A percentile compares a stretch with the other conserved stretches of the same genome.
These are phyloP conservation scores for Scolecobasidium constrictum DNA, from an alignment of 2,329 filamentous ascomycete genomes.

Conservation along the genomic window DNA sequence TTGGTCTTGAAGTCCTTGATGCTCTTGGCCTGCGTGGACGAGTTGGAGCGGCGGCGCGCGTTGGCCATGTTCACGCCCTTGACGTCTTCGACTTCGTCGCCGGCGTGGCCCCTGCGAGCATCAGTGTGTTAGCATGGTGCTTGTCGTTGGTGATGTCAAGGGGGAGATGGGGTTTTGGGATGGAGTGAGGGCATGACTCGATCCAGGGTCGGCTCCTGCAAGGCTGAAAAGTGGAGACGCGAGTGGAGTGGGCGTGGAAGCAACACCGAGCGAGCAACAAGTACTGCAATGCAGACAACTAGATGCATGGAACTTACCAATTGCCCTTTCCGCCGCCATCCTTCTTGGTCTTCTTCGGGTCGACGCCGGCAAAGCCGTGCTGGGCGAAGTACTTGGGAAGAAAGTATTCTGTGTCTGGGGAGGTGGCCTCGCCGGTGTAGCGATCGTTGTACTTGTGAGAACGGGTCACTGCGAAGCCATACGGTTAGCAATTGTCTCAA, in stretches of 20 bases:
- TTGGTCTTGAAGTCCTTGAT: slow-evolving; percentile 86
- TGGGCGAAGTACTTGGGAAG: slow-evolving; percentile 92
- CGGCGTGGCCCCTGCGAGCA: slow-evolving; percentile 60
- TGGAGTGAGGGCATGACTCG: too few relatives aligned
- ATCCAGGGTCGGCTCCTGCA: too few relatives aligned
- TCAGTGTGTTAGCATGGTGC: neutral
- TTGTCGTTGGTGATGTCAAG: neutral
- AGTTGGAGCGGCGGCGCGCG: slow-evolving; percentile 85
- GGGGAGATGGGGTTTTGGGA: neutral
- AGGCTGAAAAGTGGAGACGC: slow-evolving; percentile 4
- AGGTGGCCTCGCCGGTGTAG: slow-evolving; percentile 67
- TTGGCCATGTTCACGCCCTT: slow-evolving; percentile 77
- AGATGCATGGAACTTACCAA: slow-evolving; percentile 55
- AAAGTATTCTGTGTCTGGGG: slow-evolving; percentile 43
- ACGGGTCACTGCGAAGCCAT: slow-evolving; percentile 81
- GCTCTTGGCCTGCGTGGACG: slow-evolving; percentile 59
- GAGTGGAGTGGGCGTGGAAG: neutral
- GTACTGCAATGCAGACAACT: neutral
- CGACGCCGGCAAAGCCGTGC: slow-evolving; percentile 64
- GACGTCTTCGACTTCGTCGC: slow-evolving; percentile 76
- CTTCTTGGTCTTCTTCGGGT: slow-evolving; percentile 95
- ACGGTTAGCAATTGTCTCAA: neutral
- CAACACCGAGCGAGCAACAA: neutral
- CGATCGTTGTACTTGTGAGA: slow-evolving; percentile 94
- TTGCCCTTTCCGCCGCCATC: slow-evolving; percentile 86